A percentile compares a stretch with the other conserved stretches of the same genome.
Conservation (phyloP, 2,329 filamentous ascomycete species). For the Colletotrichum australisinense region DNA sequence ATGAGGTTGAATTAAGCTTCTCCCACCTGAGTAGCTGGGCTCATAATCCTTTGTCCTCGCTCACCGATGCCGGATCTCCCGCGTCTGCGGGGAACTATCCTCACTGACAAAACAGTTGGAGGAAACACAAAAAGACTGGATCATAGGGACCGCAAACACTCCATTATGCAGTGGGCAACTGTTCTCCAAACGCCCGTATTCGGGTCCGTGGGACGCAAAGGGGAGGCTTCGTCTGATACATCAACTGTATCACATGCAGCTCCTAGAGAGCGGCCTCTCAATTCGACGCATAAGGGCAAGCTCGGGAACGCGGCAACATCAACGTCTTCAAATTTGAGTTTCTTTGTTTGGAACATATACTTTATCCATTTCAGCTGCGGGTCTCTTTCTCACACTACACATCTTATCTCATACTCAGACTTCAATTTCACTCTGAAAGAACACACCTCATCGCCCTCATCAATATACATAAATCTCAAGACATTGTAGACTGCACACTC, state of each 20-base stretch:
- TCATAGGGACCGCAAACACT: too few relatives aligned
- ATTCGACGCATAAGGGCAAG: background rate
- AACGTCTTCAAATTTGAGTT: background rate
- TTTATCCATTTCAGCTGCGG: background rate
- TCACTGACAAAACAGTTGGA: background rate
- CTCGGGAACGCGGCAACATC: background rate
- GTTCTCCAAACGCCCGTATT: constrained; percentile 2
- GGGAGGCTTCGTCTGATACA: constrained; percentile 23
- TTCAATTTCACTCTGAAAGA: background rate
- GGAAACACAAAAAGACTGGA: background rate
- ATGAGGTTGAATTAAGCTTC: constrained; percentile 17
- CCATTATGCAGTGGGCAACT: background rate
- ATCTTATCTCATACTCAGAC: background rate
- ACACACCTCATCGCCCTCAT: background rate
- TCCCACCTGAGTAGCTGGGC: background rate
- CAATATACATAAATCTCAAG: background rate
- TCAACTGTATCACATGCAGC: constrained; percentile 32
- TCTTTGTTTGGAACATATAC: background rate
- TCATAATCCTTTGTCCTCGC: background rate
- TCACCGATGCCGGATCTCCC: background rate
- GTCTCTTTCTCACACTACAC: background rate
- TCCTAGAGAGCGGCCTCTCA: background rate
- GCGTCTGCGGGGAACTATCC: background rate
- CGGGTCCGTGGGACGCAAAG: constrained; percentile 10
- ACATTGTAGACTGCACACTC: background rate